Evolutionary conservation across 148 eudicot species (phyloP).

Genomic region (Salicornia ramosissima): DNA sequence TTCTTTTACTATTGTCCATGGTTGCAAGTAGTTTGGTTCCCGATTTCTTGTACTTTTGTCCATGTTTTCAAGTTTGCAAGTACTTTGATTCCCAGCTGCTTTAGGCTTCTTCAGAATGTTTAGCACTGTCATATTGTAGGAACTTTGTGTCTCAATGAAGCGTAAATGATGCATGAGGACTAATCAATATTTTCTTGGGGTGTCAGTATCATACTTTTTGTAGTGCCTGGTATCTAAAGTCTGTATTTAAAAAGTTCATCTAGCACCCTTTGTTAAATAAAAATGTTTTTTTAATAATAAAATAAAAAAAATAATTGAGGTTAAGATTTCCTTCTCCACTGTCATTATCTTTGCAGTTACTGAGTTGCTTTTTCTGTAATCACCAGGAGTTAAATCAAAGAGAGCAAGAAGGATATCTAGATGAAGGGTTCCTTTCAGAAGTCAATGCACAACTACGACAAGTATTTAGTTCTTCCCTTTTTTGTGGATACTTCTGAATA

Average conservation of each 20-base stretch:
- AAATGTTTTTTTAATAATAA: neutral
- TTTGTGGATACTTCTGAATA: too few relatives aligned
- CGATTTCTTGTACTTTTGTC: neutral
- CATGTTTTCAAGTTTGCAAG: too few relatives aligned
- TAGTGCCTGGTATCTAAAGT: neutral
- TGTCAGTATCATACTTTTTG: neutral
- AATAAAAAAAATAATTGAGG: neutral
- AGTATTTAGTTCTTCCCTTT: constrained; percentile 40
- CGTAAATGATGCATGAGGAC: neutral
- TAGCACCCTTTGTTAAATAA: neutral
- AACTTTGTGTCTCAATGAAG: neutral
- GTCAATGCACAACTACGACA: constrained; percentile 94
- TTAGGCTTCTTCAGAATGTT: neutral
- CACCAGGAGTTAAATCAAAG: constrained; percentile 73
- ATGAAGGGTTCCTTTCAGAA: constrained; percentile 94
- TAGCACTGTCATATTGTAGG: neutral
- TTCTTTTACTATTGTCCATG: neutral
- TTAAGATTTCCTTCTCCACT: neutral
- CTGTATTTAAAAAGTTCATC: neutral
- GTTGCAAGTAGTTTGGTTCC: neutral
- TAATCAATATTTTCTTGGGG: neutral
- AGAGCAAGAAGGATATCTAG: constrained; percentile 89
- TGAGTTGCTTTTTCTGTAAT: constrained; percentile 12
- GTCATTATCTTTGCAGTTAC: neutral
- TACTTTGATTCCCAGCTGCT: too few relatives aligned